Conservation (phyloP, 345 rosid species). For the Garcia nutans region DNA sequence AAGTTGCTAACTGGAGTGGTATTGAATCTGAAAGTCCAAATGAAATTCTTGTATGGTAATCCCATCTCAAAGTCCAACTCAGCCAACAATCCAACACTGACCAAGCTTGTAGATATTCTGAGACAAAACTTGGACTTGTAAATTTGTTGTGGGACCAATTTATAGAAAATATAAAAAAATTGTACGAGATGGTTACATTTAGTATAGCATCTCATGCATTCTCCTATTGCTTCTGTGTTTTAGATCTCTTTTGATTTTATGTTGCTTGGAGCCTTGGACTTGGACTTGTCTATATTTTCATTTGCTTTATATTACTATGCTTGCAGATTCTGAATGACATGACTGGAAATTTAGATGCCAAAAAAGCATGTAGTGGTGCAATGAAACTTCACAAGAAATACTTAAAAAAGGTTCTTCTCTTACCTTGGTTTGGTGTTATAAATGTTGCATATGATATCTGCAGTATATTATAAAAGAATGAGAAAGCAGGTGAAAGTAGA, state of each 20-base stretch:
- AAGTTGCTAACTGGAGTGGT: not conserved
- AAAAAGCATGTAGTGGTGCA: constrained; percentile 84
- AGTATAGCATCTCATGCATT: not conserved
- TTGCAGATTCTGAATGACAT: constrained; percentile 83
- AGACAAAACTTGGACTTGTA: not conserved
- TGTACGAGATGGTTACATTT: not conserved
- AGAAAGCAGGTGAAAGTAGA: not conserved
- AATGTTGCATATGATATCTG: constrained; percentile 8
- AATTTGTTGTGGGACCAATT: not conserved
- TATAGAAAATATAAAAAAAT: not conserved
- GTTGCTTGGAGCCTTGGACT: not conserved
- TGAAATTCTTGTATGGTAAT: not conserved
- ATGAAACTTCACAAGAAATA: constrained; percentile 98
- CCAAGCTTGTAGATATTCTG: not conserved
- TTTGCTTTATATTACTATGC: not conserved
- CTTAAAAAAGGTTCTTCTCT: constrained; percentile 58
- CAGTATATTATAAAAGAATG: not conserved
- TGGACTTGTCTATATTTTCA: not conserved
- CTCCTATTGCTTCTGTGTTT: not conserved
- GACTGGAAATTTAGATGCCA: constrained; percentile 89
- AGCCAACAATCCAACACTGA: not conserved
- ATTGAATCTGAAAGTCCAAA: not conserved
- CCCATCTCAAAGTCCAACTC: not conserved
- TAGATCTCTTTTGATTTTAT: not conserved
- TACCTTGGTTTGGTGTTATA: not conserved